phyloP scores from a whole-genome alignment of 306 rosid genomes.

The Mimosa pudica region DNA sequence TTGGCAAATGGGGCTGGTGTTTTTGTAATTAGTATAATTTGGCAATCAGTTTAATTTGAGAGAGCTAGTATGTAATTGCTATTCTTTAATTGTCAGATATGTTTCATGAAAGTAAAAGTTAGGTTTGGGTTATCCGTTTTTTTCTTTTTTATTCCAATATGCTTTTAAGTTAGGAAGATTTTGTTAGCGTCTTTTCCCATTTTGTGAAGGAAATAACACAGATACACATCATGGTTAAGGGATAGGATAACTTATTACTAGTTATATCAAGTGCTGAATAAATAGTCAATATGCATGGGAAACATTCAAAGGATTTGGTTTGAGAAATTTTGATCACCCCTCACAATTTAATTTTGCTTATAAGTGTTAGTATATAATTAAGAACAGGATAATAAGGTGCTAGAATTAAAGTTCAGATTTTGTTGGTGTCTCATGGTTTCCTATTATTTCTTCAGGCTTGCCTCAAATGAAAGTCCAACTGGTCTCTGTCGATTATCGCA shows the following conservation, averaged over 20 bases:
- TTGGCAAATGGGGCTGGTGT: neutral
- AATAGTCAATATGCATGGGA: neutral
- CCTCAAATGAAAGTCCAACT: slow-evolving; percentile 50
- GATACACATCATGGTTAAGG: neutral
- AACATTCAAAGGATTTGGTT: neutral
- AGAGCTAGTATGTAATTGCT: neutral
- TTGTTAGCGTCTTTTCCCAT: neutral
- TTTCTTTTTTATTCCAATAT: neutral
- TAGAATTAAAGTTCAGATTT: slow-evolving; percentile 29
- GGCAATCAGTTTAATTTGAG: slow-evolving; percentile 19
- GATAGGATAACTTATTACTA: slow-evolving; percentile 11
- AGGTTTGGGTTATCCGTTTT: neutral
- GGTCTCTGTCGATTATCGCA: slow-evolving; percentile 73
- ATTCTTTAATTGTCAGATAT: neutral
- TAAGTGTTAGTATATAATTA: slow-evolving; percentile 5
- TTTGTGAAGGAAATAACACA: neutral
- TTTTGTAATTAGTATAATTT: neutral
- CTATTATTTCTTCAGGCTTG: slow-evolving; percentile 60
- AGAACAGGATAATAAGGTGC: slow-evolving; percentile 6
- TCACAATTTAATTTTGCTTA: slow-evolving; percentile 7
- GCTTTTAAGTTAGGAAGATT: neutral
- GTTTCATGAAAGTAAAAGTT: neutral
- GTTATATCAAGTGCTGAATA: slow-evolving; percentile 11
- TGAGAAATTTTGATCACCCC: slow-evolving; percentile 15
- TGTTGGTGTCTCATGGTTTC: slow-evolving; percentile 28